These are phyloP conservation scores for Astraeus odoratus DNA, from an alignment of 768 basidiomycete genomes.

Conservation along the genomic window DNA sequence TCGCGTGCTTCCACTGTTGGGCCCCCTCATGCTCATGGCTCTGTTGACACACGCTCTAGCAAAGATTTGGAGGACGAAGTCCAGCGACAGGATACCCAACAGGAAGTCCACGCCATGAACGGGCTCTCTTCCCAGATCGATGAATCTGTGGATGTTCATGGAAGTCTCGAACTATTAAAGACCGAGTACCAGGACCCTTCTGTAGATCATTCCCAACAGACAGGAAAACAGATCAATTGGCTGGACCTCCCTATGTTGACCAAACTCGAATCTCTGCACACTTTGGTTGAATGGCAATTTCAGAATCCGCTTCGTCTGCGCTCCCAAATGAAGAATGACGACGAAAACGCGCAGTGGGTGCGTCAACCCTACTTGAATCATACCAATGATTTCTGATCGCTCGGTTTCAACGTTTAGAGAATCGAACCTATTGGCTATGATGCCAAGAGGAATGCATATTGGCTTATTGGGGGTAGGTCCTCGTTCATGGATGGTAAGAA, in stretches of 20 bases:
- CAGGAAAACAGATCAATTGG: slow-evolving; percentile 56
- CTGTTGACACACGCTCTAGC: slow-evolving; percentile 4
- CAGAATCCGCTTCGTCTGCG: slow-evolving; percentile 67
- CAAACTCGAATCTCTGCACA: slow-evolving; percentile 70
- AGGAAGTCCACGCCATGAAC: slow-evolving; percentile 4
- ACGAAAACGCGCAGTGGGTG: slow-evolving; percentile 75
- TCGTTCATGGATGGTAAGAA: background rate
- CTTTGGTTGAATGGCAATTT: slow-evolving; percentile 82
- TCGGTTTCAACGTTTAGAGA: slow-evolving; percentile 40
- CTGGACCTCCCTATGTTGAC: slow-evolving; percentile 58
- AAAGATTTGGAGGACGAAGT: slow-evolving; percentile 11
- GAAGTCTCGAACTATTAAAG: slow-evolving; percentile 8
- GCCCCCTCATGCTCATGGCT: slow-evolving; percentile 2
- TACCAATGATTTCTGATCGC: slow-evolving; percentile 2
- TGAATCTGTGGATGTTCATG: slow-evolving; percentile 1
- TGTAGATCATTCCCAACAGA: slow-evolving; percentile 13
- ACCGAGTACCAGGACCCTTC: slow-evolving; percentile 16
- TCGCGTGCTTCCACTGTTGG: slow-evolving; percentile 25
- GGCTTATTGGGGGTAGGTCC: slow-evolving; percentile 71
- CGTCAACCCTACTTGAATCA: slow-evolving; percentile 18
- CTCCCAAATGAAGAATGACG: slow-evolving; percentile 69
- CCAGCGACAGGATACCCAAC: slow-evolving; percentile 5
- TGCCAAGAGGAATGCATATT: slow-evolving; percentile 70
- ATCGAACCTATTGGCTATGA: slow-evolving; percentile 85
- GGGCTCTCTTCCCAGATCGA: background rate